Conservation (phyloP, 805 yeast species). For the Ogataea trehalophila region DNA sequence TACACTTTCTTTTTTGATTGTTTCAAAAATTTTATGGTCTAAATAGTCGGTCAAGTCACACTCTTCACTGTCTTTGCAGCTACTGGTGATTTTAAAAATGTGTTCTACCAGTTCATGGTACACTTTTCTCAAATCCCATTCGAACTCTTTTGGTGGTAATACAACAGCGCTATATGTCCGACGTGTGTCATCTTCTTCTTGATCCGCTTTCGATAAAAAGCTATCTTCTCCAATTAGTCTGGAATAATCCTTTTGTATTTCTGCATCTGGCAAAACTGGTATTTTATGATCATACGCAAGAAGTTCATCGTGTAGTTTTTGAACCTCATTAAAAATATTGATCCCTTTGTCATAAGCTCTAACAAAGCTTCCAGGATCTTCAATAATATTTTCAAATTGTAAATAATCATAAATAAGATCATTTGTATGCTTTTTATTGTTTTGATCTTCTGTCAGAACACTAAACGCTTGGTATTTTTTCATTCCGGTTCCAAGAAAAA, state of each 20-base stretch:
- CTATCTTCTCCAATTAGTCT: slow-evolving; percentile 2
- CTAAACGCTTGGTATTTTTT: slow-evolving; percentile 16
- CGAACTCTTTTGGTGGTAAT: slow-evolving; percentile 6
- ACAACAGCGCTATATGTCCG: neutral
- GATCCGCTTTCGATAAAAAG: neutral
- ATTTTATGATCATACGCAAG: slow-evolving; percentile 1
- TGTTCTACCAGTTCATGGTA: neutral
- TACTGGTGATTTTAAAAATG: too few relatives aligned
- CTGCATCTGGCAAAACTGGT: neutral
- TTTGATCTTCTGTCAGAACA: slow-evolving; percentile 4
- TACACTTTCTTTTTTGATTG: slow-evolving; percentile 1
- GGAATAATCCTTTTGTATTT: slow-evolving; percentile 3
- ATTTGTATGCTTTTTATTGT: neutral
- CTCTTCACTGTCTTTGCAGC: neutral
- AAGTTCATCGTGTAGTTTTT: slow-evolving; percentile 3
- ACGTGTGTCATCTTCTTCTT: neutral
- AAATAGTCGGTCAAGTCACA: neutral
- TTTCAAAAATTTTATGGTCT: slow-evolving; percentile 8
- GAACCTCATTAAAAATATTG: slow-evolving; percentile 10
- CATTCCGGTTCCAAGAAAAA: slow-evolving; percentile 23
- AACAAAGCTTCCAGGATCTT: neutral
- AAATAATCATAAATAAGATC: slow-evolving; percentile 12
- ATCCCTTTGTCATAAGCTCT: slow-evolving; percentile 4
- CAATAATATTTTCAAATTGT: neutral
- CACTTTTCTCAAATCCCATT: slow-evolving; percentile 3